Evolutionary conservation across 106 monocot species (phyloP), one percentile per base, ranked within the genome.

Genomic region (Allium sativum): DNA sequence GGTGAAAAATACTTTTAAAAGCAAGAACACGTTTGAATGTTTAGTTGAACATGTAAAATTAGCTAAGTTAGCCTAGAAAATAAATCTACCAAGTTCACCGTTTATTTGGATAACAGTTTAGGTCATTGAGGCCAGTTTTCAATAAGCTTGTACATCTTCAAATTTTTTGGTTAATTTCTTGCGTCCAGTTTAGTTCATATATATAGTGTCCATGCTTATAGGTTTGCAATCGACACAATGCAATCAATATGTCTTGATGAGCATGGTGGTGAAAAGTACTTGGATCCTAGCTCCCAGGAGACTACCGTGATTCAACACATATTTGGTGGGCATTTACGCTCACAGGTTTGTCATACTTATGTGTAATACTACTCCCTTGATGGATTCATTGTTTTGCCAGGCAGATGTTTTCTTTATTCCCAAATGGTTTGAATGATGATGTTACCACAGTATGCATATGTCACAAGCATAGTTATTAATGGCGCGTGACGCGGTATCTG

Each of bases 211-310:
- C 51, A 40, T 65, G 19, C 31, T 47, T 70, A 19, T 71, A 96
- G 95, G 72, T 77, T 87, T 80, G 95, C 90, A 55, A 87, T 96
- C 71, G 95, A 96, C 57, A 82, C 77, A 56, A 96, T 96, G 96
- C 96, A 96, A 59, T 91, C 87, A 62, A 71, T 84, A 56, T 96
- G 90, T 61, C 90, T 96, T 68, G 87, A 87, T 76, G 87, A 84
- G 55, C 84, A 73, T 84, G 96, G 96, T 55, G 96, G 96, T 46
- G 96, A 96, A 79, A 90, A 84, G 48, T 48, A 66, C 65, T 41
- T 96, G 16, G 87, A 90, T 77, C 71, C 73, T 19, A 87, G 82
- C 55, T 76, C 72, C 50, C 96, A 91, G 73, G 90, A 87, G 45
- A 90, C 96, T 22, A 90, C 96, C 50, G 68, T 96, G 69, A 82